Conservation (phyloP, 257 asterid species). For the Scutellaria minor region DNA sequence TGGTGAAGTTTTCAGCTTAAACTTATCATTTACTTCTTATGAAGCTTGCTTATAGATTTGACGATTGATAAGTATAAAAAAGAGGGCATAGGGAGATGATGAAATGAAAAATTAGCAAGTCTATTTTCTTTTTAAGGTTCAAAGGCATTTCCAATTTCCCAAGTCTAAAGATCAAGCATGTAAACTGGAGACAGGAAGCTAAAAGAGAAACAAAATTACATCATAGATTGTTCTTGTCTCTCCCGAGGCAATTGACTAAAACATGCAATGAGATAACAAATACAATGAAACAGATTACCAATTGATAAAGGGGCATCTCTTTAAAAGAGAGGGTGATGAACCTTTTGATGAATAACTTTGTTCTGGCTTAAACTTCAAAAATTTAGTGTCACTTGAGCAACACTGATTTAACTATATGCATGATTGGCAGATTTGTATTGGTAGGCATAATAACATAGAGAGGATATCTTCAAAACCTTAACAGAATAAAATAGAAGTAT, state of each 20-base stretch:
- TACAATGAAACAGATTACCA: background rate
- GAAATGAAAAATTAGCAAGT: background rate
- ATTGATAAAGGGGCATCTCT: background rate
- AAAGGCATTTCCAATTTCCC: background rate
- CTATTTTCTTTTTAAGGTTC: background rate
- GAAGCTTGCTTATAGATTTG: conserved; percentile 1
- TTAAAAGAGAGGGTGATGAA: background rate
- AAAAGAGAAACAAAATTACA: too few species aligned
- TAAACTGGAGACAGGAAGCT: too few species aligned
- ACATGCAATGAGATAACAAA: too few species aligned
- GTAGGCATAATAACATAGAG: background rate
- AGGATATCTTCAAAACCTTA: conserved; percentile 5
- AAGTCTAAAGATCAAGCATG: background rate
- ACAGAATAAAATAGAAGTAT: background rate
- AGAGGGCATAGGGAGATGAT: background rate
- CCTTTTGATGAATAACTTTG: background rate
- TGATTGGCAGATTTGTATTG: background rate
- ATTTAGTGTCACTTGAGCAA: background rate
- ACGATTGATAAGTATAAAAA: background rate
- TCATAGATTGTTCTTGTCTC: too few species aligned
- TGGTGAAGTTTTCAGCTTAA: conserved; percentile 1
- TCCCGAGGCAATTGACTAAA: too few species aligned
- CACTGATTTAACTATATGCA: background rate
- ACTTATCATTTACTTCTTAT: background rate
- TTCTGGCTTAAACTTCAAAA: background rate